These are phyloP conservation scores for Cetradonia linearis DNA, from an alignment of 495 filamentous ascomycete species.

Conservation along the genomic window DNA sequence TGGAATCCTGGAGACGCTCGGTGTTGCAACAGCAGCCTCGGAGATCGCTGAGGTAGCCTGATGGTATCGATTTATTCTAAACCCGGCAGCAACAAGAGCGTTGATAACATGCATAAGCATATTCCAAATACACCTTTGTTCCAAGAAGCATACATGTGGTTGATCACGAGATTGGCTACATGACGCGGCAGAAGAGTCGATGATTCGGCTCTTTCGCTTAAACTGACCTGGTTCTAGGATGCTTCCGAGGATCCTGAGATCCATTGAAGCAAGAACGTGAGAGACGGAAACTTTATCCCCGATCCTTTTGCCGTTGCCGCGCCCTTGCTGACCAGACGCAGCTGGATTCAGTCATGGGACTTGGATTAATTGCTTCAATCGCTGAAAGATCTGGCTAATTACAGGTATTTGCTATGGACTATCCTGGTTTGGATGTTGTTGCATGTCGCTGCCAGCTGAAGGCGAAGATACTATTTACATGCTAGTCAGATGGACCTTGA, in stretches of 20 bases:
- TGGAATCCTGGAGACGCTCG: background rate
- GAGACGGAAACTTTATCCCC: background rate
- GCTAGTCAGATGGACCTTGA: background rate
- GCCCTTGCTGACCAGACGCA: background rate
- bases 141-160: background rate
- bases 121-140: constrained; percentile 4
- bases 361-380: background rate
- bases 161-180: background rate
- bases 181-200: background rate
- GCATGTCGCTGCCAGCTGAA: constrained; percentile 6
- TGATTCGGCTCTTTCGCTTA: constrained; percentile 1
- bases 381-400: background rate
- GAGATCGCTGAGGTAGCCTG: background rate
- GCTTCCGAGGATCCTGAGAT: constrained; percentile 1
- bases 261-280: constrained; percentile 1
- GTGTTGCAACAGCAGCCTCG: background rate
- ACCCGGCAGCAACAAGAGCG: background rate
- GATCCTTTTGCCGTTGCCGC: background rate
- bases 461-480: constrained; percentile 1
- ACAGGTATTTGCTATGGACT: background rate
- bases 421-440: background rate
- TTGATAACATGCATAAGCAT: background rate
- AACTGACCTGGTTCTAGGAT: background rate
- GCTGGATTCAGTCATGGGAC: background rate
- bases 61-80: background rate